These are phyloP conservation scores for Amniculicola lignicola DNA, from an alignment of 495 filamentous ascomycete species.

Conservation along the genomic window DNA sequence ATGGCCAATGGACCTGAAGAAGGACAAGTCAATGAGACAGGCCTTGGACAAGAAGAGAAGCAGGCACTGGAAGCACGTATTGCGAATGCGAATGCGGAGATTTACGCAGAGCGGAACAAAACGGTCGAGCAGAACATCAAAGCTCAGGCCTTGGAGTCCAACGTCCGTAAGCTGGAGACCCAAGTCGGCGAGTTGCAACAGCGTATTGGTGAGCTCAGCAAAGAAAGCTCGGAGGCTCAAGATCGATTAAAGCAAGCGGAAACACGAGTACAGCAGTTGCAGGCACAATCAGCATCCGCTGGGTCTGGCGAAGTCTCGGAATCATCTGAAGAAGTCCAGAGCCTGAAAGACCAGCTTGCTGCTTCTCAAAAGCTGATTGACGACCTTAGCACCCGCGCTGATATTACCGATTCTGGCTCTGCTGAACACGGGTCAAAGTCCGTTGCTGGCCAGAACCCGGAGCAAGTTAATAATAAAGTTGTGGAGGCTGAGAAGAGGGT, in stretches of 20 bases:
- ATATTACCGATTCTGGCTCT: slow-evolving; percentile 28
- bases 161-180: slow-evolving; percentile 48
- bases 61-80: slow-evolving; percentile 33
- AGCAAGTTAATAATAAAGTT: neutral
- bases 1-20: slow-evolving; percentile 42
- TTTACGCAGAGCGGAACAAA: slow-evolving; percentile 42
- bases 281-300: slow-evolving; percentile 8
- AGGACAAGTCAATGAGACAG: slow-evolving; percentile 37
- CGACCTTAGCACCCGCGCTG: slow-evolving; percentile 37
- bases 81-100: slow-evolving; percentile 48
- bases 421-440: slow-evolving; percentile 34
- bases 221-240: slow-evolving; percentile 14
- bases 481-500: neutral
- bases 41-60: slow-evolving; percentile 33
- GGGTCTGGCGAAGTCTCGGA: slow-evolving; percentile 9
- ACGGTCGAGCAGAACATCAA: slow-evolving; percentile 34
- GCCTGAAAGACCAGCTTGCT: slow-evolving; percentile 44
- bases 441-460: slow-evolving; percentile 37
- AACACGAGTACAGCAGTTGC: slow-evolving; percentile 9
- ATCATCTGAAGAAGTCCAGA: slow-evolving; percentile 38
- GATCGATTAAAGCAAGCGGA: slow-evolving; percentile 7
- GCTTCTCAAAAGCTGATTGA: slow-evolving; percentile 47
- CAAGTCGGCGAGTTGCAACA: slow-evolving; percentile 37
- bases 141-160: slow-evolving; percentile 23
- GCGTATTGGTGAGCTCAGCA: slow-evolving; percentile 28